Evolutionary conservation across 805 yeast genomes (phyloP).

Genomic region (Wickerhamomyces sydowiorum): DNA sequence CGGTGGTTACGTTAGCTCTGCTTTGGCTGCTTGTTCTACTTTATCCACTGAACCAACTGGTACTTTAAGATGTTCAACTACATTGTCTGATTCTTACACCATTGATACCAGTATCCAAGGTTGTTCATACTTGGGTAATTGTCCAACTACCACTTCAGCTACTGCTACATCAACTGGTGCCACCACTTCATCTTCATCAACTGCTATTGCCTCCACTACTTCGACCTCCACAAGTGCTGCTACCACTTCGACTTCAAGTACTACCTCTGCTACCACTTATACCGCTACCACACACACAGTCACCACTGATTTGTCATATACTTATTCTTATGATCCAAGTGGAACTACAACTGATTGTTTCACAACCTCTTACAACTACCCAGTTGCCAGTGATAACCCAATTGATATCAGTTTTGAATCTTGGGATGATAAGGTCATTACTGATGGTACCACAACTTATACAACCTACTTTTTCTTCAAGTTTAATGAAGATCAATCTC

Average conservation of each 20-base stretch:
- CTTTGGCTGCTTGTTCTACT: conserved; percentile 17
- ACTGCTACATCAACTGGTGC: conserved; percentile 4
- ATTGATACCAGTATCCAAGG: not conserved
- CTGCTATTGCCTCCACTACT: not conserved
- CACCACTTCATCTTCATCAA: not conserved
- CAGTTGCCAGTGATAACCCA: not conserved
- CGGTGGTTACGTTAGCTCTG: conserved; percentile 15
- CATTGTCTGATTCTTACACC: conserved; percentile 13
- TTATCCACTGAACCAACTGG: conserved; percentile 20
- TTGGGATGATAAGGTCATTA: not conserved
- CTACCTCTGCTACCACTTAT: not conserved
- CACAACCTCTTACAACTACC: not conserved
- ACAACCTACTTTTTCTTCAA: conserved; percentile 8
- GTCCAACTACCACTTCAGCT: conserved; percentile 6
- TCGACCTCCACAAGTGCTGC: not conserved
- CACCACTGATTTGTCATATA: not conserved
- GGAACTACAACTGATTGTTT: not conserved
- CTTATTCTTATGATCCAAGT: not conserved
- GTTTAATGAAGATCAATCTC: conserved; percentile 12
- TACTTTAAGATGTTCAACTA: conserved; percentile 6
- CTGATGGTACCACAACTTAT: not conserved
- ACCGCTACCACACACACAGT: not conserved
- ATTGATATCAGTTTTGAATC: not conserved
- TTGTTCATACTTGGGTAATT: not conserved
- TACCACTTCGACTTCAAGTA: not conserved